Percentiles rank a stretch among this genome's conserved stretches.
phyloP scores from a whole-genome alignment of 352 stramenopile species.

The Pythium myriotylum region DNA sequence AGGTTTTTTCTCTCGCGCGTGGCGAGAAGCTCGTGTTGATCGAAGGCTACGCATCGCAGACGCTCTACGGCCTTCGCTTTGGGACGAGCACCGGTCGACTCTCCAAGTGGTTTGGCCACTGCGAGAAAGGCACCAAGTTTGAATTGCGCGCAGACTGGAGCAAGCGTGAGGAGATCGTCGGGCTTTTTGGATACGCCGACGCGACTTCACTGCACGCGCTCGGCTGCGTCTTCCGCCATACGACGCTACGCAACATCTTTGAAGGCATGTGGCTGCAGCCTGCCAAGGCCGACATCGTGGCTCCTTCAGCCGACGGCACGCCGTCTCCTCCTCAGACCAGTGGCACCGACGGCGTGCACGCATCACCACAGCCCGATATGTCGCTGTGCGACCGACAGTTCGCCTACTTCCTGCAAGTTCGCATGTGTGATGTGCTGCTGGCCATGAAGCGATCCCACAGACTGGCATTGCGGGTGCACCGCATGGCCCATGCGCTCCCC shows the following conservation, averaged over 20 bases:
- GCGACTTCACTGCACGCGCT: slow-evolving; percentile 66
- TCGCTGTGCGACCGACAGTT: slow-evolving; percentile 70
- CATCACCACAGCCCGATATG: neutral
- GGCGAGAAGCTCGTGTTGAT: slow-evolving; percentile 65
- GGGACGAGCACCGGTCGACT: slow-evolving; percentile 49
- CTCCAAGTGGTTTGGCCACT: slow-evolving; percentile 83
- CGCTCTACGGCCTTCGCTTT: slow-evolving; percentile 68
- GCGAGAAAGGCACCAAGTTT: slow-evolving; percentile 70
- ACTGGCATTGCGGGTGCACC: slow-evolving; percentile 56
- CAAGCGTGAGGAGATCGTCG: slow-evolving; percentile 72
- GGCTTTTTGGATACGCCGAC: slow-evolving; percentile 66
- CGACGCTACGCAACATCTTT: slow-evolving; percentile 75
- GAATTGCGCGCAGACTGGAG: slow-evolving; percentile 58
- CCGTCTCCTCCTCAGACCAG: neutral
- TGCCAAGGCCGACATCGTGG: neutral
- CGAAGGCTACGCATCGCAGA: slow-evolving; percentile 76
- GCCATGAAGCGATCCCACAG: slow-evolving; percentile 63
- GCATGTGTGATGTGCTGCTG: slow-evolving; percentile 62
- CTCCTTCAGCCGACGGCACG: slow-evolving; percentile 1
- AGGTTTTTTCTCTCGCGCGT: slow-evolving; percentile 54
- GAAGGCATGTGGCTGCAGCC: slow-evolving; percentile 73
- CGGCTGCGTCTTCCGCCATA: slow-evolving; percentile 63
- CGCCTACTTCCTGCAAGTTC: slow-evolving; percentile 82
- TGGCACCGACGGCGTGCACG: neutral
- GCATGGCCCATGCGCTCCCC: slow-evolving; percentile 29